Evolutionary conservation across 2,329 filamentous ascomycete genomes (phyloP).

Genomic region (Colletotrichum viniferum): DNA sequence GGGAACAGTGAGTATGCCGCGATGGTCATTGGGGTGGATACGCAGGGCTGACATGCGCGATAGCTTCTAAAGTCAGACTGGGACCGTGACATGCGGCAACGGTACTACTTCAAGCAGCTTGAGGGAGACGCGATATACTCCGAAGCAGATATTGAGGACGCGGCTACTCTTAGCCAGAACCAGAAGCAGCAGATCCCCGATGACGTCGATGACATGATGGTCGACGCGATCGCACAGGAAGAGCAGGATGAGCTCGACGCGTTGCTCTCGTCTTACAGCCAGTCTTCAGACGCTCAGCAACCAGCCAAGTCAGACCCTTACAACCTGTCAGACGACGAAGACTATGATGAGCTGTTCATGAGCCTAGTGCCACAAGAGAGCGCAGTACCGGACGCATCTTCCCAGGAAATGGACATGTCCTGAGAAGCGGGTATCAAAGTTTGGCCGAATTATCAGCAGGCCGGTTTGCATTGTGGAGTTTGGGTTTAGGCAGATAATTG

Average conservation of each 20-base stretch:
- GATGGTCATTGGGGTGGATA: too few relatives aligned
- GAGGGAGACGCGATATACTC: constrained; percentile 46
- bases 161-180: constrained; percentile 39
- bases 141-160: constrained; percentile 58
- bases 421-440: constrained; percentile 23
- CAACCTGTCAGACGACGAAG: constrained; percentile 57
- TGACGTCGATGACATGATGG: constrained; percentile 54
- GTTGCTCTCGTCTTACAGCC: constrained; percentile 53
- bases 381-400: constrained; percentile 25
- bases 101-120: constrained; percentile 37
- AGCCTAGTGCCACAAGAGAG: constrained; percentile 60
- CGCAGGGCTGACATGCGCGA: neutral
- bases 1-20: constrained; percentile 50
- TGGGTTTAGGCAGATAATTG: neutral
- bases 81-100: constrained; percentile 35
- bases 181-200: constrained; percentile 19
- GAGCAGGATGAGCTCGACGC: constrained; percentile 65
- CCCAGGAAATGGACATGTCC: constrained; percentile 53
- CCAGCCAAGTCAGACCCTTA: constrained; percentile 27
- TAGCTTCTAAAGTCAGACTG: constrained; percentile 40
- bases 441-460: neutral
- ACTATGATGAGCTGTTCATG: constrained; percentile 69
- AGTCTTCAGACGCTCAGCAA: constrained; percentile 23
- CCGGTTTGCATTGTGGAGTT: constrained; percentile 1
- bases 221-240: constrained; percentile 52